Conservation (phyloP, 108 stramenopile genomes). For the Cyclostephanos tholiformis region DNA sequence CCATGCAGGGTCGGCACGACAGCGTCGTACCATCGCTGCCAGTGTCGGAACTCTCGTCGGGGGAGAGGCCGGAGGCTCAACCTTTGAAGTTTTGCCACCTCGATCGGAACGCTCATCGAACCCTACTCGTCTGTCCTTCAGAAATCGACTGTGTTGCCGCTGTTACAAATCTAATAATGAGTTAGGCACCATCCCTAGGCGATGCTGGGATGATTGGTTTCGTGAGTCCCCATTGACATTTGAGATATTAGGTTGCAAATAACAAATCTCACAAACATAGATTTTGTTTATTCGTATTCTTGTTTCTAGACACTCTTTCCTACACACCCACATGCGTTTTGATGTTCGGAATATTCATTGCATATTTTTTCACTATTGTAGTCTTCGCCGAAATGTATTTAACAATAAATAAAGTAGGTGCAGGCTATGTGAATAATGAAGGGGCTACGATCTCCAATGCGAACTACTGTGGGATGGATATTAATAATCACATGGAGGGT, state of each 20-base stretch:
- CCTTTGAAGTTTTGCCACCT: conserved; percentile 7
- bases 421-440: not conserved
- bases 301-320: conserved; percentile 53
- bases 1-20: not conserved
- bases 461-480: conserved; percentile 82
- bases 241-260: no score
- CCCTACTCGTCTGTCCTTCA: conserved; percentile 7
- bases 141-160: not conserved
- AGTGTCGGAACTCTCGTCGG: not conserved
- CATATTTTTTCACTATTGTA: conserved; percentile 62
- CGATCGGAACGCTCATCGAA: not conserved
- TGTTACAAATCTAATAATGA: conserved; percentile 1
- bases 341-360: conserved; percentile 61
- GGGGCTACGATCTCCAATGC: conserved; percentile 9
- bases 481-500: conserved; percentile 76
- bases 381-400: conserved; percentile 76
- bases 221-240: conserved; percentile 9
- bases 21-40: not conserved
- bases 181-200: conserved; percentile 24
- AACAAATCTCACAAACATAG: not conserved
- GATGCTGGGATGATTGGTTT: conserved; percentile 84
- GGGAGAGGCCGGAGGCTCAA: conserved; percentile 6
- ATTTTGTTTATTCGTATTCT: not conserved
- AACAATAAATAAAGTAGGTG: conserved; percentile 56
- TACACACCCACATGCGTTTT: conserved; percentile 67